Conservation (phyloP, 1,139 yeast species). For the Suhomyces yuchorum region DNA sequence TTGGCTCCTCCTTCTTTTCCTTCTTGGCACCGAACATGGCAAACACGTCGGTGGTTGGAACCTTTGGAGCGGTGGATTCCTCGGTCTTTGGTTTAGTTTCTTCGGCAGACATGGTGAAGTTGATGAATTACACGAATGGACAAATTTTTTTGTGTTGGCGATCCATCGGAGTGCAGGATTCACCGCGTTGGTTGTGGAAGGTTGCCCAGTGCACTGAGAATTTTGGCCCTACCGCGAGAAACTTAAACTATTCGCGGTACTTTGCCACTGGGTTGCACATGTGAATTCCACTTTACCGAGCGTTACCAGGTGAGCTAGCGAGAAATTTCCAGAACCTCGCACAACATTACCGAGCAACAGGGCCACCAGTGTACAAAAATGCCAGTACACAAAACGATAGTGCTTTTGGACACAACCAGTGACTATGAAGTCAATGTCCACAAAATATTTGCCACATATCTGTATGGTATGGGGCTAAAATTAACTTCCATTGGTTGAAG, state of each 20-base stretch:
- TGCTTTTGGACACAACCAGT: too few relatives aligned
- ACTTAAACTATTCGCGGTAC: background rate
- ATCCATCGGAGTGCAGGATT: constrained; percentile 2
- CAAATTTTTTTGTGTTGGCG: constrained; percentile 3
- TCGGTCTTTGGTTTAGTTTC: constrained; percentile 36
- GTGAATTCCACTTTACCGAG: background rate
- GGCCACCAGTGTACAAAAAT: background rate
- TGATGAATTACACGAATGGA: constrained; percentile 4
- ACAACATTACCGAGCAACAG: background rate
- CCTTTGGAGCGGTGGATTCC: constrained; percentile 34
- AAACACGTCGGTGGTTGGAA: constrained; percentile 79
- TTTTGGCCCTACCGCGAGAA: background rate
- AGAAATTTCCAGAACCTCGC: background rate
- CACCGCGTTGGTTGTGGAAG: background rate
- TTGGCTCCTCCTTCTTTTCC: constrained; percentile 54
- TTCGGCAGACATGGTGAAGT: constrained; percentile 37
- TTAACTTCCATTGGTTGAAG: too few relatives aligned
- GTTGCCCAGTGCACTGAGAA: background rate
- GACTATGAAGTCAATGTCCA: too few relatives aligned
- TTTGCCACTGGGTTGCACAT: background rate
- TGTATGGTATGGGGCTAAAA: too few relatives aligned
- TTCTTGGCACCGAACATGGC: constrained; percentile 90
- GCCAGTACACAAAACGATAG: too few relatives aligned
- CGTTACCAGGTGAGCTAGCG: background rate
- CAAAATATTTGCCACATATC: too few relatives aligned